Percentiles rank a stretch among this genome's conserved stretches.
Conservation (phyloP, 2,329 filamentous ascomycete species). For the Ambrosiella beaveri region DNA sequence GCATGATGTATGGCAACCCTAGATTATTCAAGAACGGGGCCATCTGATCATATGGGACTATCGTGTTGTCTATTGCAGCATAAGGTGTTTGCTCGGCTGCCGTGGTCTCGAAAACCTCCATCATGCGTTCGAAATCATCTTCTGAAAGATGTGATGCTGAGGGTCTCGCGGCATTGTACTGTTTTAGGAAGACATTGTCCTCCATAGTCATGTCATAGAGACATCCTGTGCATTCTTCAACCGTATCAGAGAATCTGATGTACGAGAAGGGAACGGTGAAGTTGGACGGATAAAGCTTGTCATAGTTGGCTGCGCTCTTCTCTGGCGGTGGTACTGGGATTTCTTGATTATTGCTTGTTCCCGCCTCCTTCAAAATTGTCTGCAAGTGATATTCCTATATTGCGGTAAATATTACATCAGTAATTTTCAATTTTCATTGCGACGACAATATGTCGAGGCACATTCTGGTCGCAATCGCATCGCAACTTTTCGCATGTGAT, state of each 20-base stretch:
- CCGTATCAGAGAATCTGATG: slow-evolving; percentile 93
- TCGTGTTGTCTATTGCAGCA: slow-evolving; percentile 74
- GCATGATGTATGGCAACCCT: slow-evolving; percentile 30
- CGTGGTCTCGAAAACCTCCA: slow-evolving; percentile 88
- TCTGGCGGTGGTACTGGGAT: slow-evolving; percentile 49
- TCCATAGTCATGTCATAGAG: slow-evolving; percentile 90
- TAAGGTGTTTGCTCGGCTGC: slow-evolving; percentile 71
- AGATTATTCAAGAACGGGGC: slow-evolving; percentile 45
- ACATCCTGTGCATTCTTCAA: slow-evolving; percentile 83
- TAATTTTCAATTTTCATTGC: too few species aligned
- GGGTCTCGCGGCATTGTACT: slow-evolving; percentile 63
- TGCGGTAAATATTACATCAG: not conserved
- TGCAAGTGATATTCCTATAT: slow-evolving; percentile 85
- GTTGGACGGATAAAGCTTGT: slow-evolving; percentile 61
- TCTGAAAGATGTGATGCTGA: slow-evolving; percentile 54
- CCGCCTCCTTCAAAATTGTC: slow-evolving; percentile 47
- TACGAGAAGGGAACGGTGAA: slow-evolving; percentile 82
- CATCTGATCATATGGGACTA: slow-evolving; percentile 62
- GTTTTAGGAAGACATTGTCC: slow-evolving; percentile 69
- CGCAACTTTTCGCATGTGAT: not conserved
- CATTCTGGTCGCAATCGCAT: not conserved
- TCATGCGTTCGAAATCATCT: slow-evolving; percentile 82
- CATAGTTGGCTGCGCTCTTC: slow-evolving; percentile 60
- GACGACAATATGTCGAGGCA: not conserved
- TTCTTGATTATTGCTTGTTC: slow-evolving; percentile 39